phyloP scores from a whole-genome alignment of 1,284 basidiomycete species.

The Papiliotrema nemorosa region DNA sequence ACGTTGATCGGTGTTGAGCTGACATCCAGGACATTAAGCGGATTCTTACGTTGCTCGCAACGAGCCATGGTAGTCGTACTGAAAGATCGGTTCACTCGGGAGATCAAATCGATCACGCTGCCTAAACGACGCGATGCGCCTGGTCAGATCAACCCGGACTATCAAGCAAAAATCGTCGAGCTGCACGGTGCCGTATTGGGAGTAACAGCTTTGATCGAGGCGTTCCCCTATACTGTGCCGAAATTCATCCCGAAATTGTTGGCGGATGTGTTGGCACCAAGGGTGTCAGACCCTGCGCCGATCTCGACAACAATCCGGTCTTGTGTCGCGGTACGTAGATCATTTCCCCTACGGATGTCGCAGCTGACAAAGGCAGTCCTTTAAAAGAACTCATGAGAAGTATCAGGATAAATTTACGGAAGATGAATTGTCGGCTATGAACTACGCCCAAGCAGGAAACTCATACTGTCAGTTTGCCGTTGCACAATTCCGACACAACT shows the following conservation, averaged over 20 bases:
- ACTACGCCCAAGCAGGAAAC: slow-evolving; percentile 83
- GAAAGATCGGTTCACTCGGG: slow-evolving; percentile 73
- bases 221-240: slow-evolving; percentile 61
- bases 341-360: slow-evolving; percentile 57
- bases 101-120: slow-evolving; percentile 62
- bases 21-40: slow-evolving; percentile 63
- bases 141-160: slow-evolving; percentile 56
- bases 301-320: slow-evolving; percentile 86
- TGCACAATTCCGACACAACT: no score
- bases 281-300: slow-evolving; percentile 86
- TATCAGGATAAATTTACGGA: slow-evolving; percentile 87
- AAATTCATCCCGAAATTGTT: slow-evolving; percentile 58
- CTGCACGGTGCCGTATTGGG: slow-evolving; percentile 89
- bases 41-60: slow-evolving; percentile 89
- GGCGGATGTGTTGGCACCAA: slow-evolving; percentile 50
- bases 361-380: slow-evolving; percentile 36
- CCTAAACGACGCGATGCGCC: slow-evolving; percentile 63
- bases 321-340: slow-evolving; percentile 60
- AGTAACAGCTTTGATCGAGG: slow-evolving; percentile 55
- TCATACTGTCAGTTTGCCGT: slow-evolving; percentile 66
- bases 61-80: slow-evolving; percentile 80
- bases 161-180: slow-evolving; percentile 67
- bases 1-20: neutral
- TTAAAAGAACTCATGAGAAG: slow-evolving; percentile 49
- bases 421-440: slow-evolving; percentile 80